Evolutionary conservation across 768 basidiomycete genomes (phyloP).

Genomic region (Amanita molliuscula): DNA sequence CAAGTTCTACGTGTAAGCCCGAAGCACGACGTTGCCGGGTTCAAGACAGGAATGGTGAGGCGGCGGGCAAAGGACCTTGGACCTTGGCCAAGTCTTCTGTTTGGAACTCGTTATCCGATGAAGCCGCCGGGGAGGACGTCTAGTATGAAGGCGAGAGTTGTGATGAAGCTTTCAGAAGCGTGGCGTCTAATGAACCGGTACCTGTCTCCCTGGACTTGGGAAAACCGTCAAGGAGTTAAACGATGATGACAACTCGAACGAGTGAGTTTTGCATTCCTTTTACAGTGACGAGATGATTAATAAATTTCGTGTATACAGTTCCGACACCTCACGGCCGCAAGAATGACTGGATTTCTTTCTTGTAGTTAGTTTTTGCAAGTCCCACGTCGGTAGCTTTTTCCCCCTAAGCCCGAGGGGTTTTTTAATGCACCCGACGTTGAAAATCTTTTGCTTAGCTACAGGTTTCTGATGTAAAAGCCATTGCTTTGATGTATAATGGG

Average conservation of each 20-base stretch:
- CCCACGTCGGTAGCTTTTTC: background rate
- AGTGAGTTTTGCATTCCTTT: background rate
- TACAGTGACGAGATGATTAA: background rate
- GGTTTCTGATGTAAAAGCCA: too few species aligned
- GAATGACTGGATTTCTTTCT: too few species aligned
- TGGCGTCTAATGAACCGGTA: background rate
- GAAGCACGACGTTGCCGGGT: background rate
- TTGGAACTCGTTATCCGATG: background rate
- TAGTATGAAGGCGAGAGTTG: background rate
- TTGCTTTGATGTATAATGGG: too few species aligned
- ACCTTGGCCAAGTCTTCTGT: background rate
- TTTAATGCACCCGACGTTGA: background rate
- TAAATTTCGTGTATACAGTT: background rate
- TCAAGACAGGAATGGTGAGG: background rate
- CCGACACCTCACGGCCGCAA: background rate
- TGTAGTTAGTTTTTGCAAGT: background rate
- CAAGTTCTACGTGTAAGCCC: too few species aligned
- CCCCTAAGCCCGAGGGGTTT: background rate
- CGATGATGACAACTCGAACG: background rate
- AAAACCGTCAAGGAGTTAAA: background rate
- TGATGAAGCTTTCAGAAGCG: background rate
- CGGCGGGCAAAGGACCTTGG: background rate
- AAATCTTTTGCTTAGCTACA: background rate
- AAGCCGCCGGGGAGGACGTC: background rate
- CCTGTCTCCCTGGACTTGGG: background rate